Evolutionary conservation across 371 early-diverging fungal species (phyloP).

Genomic region (Zancudomyces culisetae): DNA sequence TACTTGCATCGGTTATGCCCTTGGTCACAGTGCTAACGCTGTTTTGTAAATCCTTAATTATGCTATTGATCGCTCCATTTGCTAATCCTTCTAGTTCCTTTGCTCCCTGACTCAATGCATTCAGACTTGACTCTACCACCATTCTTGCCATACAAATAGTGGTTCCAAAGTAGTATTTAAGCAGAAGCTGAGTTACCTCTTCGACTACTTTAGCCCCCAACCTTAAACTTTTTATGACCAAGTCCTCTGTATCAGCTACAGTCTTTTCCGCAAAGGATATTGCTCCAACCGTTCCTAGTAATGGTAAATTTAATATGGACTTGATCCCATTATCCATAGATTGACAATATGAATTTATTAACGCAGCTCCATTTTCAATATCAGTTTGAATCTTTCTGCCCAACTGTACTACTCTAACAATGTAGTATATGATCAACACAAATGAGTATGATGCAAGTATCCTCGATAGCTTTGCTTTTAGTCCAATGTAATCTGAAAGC

Average conservation of each 20-base stretch:
- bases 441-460: not conserved
- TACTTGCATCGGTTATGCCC: slow-evolving; percentile 1
- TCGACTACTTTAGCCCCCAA: not conserved
- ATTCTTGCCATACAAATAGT: slow-evolving; percentile 17
- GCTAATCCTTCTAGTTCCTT: slow-evolving; percentile 9
- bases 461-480: not conserved
- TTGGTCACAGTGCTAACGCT: slow-evolving; percentile 4
- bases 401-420: not conserved
- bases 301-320: not conserved
- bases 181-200: slow-evolving; percentile 8
- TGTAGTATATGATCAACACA: not conserved
- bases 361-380: not conserved
- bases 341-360: not conserved
- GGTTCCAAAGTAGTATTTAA: slow-evolving; percentile 14
- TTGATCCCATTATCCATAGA: not conserved
- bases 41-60: slow-evolving; percentile 7
- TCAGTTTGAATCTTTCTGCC: not conserved
- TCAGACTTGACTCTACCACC: slow-evolving; percentile 12
- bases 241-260: not conserved
- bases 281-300: not conserved
- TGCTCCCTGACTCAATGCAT: slow-evolving; percentile 5
- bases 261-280: not conserved
- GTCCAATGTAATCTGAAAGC: not conserved
- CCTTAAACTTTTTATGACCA: not conserved
- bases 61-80: slow-evolving; percentile 9